Base-by-base conservation (phyloP, 352 stramenopile genomes). In the Aphanomyces stellatus region DNA sequence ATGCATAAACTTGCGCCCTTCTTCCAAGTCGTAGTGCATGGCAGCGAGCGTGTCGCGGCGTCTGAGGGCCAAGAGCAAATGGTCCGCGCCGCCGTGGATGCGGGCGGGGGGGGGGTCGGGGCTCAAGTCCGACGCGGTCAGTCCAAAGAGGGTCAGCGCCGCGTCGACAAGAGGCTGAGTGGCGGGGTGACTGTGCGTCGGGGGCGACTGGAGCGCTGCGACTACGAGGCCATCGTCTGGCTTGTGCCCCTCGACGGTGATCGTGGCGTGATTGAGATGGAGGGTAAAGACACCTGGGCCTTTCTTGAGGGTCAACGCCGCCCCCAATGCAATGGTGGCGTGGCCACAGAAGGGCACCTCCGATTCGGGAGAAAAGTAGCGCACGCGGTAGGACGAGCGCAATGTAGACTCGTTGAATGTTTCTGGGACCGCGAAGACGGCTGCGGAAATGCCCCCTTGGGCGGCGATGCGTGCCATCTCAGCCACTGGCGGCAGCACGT, bases 381-480 rank as follows among this genome's bases (percentile, higher is more conserved):
- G 42, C 8, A 51, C 42, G 25, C 42, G 42, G 8, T 7, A 51
- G 8, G 42, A 51, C 42, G 7, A n/a, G n/a, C n/a, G n/a, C n/a
- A n/a, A n/a, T n/a, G n/a, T n/a, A n/a, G n/a, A n/a, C 49, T 30
- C 33, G 27, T 57, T 24, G 25, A 17, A 15, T 19, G 49, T 40
- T n/a, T n/a, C 11, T 35, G 49, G 49, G 11, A 24, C 11, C 6
- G 49, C 49, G 33, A 57, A 57, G 17, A 57, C 49, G 4, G 49
- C 33, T n/a, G 30, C 49, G 13, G 49, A 57, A 30, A 57, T 34
- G 1, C 49, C 49, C 8, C 30, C 49, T 1, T 57, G 6, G 19
- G 49, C 49, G 30, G 49, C 49, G 30, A 57, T 35, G 15, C 49
- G 49, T 30, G 49, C 49, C 49, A 57, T 57, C 22, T 57, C 49